Conservation (phyloP, 1,139 yeast species). For the Magnusiomyces tetraspermus region DNA sequence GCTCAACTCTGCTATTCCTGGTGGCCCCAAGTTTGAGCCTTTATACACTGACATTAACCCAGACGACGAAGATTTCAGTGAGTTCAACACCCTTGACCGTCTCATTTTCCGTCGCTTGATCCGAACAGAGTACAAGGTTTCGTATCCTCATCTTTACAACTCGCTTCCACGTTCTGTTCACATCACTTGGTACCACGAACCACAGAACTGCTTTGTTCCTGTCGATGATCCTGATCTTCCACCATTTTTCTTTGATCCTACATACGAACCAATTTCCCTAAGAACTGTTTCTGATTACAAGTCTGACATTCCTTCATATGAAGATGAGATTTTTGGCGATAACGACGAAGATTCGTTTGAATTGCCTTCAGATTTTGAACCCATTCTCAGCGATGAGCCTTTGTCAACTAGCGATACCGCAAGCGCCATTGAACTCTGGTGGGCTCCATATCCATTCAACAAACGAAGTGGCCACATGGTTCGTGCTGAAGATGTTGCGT, state of each 20-base stretch:
- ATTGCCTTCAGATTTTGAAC: constrained; percentile 36
- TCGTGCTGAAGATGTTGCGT: constrained; percentile 84
- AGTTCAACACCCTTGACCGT: constrained; percentile 81
- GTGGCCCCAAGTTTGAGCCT: constrained; percentile 95
- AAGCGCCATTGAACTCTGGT: constrained; percentile 55
- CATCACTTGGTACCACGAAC: constrained; percentile 53
- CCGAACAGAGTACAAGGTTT: constrained; percentile 75
- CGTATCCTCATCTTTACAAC: constrained; percentile 78
- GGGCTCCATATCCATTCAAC: constrained; percentile 84
- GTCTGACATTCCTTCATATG: constrained; percentile 20
- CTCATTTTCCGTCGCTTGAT: constrained; percentile 70
- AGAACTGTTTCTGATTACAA: constrained; percentile 25
- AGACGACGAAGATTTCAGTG: constrained; percentile 70
- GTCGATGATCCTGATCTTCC: constrained; percentile 45
- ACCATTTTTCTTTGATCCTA: constrained; percentile 47
- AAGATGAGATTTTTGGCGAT: constrained; percentile 20
- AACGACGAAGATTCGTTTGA: constrained; percentile 31
- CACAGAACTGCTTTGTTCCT: constrained; percentile 42
- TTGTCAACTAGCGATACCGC: constrained; percentile 43
- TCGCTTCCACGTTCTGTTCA: constrained; percentile 62
- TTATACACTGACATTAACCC: constrained; percentile 60
- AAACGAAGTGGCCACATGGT: constrained; percentile 59
- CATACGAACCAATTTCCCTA: constrained; percentile 49
- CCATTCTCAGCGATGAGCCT: constrained; percentile 41
- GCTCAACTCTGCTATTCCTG: constrained; percentile 76